Percentiles rank a stretch among this genome's conserved stretches.
These are phyloP conservation scores for Cutaneotrichosporon sp. DNA, from an alignment of 1,284 basidiomycete genomes.

Conservation along the genomic window DNA sequence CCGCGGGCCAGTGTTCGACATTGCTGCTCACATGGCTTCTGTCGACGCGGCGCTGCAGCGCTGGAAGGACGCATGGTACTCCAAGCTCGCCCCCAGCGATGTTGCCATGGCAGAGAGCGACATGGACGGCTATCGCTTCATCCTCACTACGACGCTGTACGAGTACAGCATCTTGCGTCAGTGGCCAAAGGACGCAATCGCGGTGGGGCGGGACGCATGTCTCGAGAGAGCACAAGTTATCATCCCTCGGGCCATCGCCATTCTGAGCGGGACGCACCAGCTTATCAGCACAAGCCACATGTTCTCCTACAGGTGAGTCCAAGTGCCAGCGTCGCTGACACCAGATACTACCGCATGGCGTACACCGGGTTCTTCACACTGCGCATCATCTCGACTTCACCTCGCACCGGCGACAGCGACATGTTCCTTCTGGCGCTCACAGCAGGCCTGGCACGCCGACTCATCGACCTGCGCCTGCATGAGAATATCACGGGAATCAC, in stretches of 20 bases:
- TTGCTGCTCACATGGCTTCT: conserved; percentile 4
- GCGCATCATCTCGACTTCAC: conserved; percentile 21
- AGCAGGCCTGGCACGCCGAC: conserved; percentile 18
- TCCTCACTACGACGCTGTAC: conserved; percentile 25
- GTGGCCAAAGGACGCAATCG: not conserved
- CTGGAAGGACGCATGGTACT: conserved; percentile 11
- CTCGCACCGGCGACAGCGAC: conserved; percentile 18
- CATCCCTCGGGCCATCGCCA: conserved; percentile 21
- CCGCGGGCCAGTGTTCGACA: not conserved
- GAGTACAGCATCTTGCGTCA: conserved; percentile 6
- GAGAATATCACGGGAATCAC: conserved; percentile 24
- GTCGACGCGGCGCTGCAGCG: conserved; percentile 14
- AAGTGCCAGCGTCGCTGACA: not conserved
- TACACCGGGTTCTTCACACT: conserved; percentile 24
- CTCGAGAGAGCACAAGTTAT: conserved; percentile 18
- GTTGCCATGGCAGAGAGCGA: conserved; percentile 18
- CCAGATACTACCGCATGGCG: conserved; percentile 24
- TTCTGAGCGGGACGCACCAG: conserved; percentile 12
- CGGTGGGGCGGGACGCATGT: conserved; percentile 18
- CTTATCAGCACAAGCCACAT: not conserved
- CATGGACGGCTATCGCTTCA: conserved; percentile 21
- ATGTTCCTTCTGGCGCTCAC: conserved; percentile 25
- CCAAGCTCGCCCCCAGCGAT: conserved; percentile 5
- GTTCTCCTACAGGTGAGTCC: conserved; percentile 6
- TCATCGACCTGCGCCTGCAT: conserved; percentile 23